Conservation (phyloP, 306 rosid species). For the Delonix regia region DNA sequence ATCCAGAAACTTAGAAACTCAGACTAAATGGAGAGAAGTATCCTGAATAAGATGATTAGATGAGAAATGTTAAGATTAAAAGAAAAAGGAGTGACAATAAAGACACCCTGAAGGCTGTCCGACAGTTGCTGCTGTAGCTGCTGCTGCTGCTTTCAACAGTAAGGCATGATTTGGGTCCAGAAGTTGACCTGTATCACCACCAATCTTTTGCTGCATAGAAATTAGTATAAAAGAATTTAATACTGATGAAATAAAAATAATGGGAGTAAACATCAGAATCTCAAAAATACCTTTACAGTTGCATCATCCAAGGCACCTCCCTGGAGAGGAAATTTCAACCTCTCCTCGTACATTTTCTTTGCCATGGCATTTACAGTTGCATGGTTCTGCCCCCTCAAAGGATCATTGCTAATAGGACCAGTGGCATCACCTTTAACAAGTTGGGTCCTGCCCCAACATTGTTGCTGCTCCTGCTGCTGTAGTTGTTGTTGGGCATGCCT, state of each 20-base stretch:
- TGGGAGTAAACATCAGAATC: slow-evolving; percentile 7
- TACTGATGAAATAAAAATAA: slow-evolving; percentile 13
- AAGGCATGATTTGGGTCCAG: neutral
- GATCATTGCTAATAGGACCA: slow-evolving; percentile 47
- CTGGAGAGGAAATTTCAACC: slow-evolving; percentile 50
- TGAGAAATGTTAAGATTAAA: neutral
- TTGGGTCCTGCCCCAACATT: slow-evolving; percentile 48
- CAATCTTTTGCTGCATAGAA: slow-evolving; percentile 59
- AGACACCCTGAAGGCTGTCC: slow-evolving; percentile 70
- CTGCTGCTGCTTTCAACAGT: slow-evolving; percentile 43
- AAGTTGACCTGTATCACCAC: neutral
- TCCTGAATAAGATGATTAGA: neutral
- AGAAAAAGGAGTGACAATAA: neutral
- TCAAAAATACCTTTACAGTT: slow-evolving; percentile 51
- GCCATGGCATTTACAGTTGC: slow-evolving; percentile 51
- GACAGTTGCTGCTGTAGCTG: slow-evolving; percentile 23
- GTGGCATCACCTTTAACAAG: slow-evolving; percentile 40
- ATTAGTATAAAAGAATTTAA: slow-evolving; percentile 14
- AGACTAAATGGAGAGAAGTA: neutral
- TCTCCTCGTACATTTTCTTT: slow-evolving; percentile 52
- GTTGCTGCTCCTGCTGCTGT: slow-evolving; percentile 51
- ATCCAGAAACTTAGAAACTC: slow-evolving; percentile 29
- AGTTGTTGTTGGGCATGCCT: slow-evolving; percentile 51
- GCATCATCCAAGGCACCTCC: slow-evolving; percentile 57
- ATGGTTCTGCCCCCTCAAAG: slow-evolving; percentile 52